These are phyloP conservation scores for Hypoxylon subgilvum DNA, from an alignment of 495 filamentous ascomycete genomes.

Conservation along the genomic window DNA sequence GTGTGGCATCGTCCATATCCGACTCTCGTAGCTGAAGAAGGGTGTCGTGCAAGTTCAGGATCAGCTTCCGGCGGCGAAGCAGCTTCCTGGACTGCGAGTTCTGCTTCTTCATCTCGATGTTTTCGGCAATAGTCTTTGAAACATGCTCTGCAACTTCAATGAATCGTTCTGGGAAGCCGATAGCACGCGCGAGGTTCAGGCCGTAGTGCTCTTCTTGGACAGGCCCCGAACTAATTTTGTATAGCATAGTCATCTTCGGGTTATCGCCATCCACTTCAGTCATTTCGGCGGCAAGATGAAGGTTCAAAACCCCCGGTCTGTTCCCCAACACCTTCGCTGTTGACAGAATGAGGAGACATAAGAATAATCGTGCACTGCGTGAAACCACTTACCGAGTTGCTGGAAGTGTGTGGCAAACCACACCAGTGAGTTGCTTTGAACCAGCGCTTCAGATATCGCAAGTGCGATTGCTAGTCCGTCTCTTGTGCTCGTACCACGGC, in stretches of 20 bases:
- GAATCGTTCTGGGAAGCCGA: conserved; percentile 72
- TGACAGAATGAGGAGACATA: conserved; percentile 2
- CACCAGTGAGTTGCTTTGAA: conserved; percentile 75
- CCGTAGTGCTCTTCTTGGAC: conserved; percentile 79
- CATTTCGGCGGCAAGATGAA: conserved; percentile 79
- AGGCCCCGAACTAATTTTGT: conserved; percentile 74
- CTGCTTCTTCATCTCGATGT: conserved; percentile 58
- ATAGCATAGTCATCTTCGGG: conserved; percentile 77
- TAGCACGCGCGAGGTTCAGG: conserved; percentile 74
- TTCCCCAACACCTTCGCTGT: conserved; percentile 73
- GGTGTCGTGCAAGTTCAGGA: conserved; percentile 76
- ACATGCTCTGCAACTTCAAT: conserved; percentile 71
- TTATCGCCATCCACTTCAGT: conserved; percentile 48
- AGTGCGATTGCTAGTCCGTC: conserved; percentile 92
- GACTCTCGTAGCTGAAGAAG: conserved; percentile 73
- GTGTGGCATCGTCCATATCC: conserved; percentile 66
- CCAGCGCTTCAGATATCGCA: conserved; percentile 82
- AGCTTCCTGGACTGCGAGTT: conserved; percentile 62
- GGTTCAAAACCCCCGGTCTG: conserved; percentile 74
- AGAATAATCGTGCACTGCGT: background rate
- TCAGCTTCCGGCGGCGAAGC: conserved; percentile 69
- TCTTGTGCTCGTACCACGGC: conserved; percentile 85
- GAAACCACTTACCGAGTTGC: conserved; percentile 62
- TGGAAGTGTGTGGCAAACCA: conserved; percentile 96
- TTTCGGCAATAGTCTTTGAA: conserved; percentile 62